These are phyloP conservation scores for Claviceps monticola DNA, from an alignment of 2,329 filamentous ascomycete genomes.

Conservation along the genomic window DNA sequence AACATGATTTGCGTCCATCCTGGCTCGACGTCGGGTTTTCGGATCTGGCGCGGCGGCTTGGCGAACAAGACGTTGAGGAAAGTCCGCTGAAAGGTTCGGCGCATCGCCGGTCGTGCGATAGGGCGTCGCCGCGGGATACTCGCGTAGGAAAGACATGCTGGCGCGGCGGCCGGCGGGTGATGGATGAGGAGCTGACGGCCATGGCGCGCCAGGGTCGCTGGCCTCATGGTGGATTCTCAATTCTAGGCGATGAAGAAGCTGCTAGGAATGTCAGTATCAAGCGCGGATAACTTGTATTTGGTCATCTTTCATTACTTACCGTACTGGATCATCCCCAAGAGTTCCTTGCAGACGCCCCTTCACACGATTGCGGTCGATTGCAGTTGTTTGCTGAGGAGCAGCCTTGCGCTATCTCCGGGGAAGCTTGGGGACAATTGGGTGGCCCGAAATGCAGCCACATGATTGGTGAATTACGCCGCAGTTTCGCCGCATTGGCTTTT, in stretches of 20 bases:
- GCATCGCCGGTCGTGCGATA: constrained; percentile 11
- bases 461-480: neutral
- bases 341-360: neutral
- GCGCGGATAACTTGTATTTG: neutral
- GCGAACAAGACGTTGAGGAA: constrained; percentile 49
- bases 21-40: constrained; percentile 49
- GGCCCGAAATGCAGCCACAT: neutral
- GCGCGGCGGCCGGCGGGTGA: constrained; percentile 17
- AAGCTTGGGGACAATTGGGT: neutral
- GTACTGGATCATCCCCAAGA: neutral
- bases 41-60: constrained; percentile 44
- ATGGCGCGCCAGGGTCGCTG: constrained; percentile 30
- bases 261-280: neutral
- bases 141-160: constrained; percentile 21
- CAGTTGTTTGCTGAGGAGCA: neutral
- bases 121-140: constrained; percentile 15
- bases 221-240: constrained; percentile 26
- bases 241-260: constrained; percentile 12
- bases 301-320: neutral
- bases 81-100: constrained; percentile 20
- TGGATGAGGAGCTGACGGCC: constrained; percentile 26
- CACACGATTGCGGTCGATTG: neutral
- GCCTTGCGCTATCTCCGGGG: neutral
- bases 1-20: constrained; percentile 61
- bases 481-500: neutral